Percentiles rank a stretch among this genome's conserved stretches.
phyloP scores from a whole-genome alignment of 176 grass and related monocot genomes.

The Musa itinerans region DNA sequence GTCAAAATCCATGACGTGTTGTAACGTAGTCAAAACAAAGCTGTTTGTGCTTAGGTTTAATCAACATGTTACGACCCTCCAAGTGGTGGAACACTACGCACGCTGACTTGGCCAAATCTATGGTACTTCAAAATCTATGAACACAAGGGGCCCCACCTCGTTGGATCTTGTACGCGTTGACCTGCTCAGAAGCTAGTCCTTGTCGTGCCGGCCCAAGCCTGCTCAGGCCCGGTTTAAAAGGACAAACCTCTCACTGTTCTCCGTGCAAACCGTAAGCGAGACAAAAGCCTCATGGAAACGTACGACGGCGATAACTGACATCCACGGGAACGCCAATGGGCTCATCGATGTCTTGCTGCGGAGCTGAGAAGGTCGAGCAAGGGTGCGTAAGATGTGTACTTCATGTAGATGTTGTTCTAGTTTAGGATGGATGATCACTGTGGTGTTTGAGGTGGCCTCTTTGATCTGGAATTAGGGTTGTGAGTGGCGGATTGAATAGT shows the following conservation, averaged over 20 bases:
- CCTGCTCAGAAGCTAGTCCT: too few relatives aligned
- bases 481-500: constrained; percentile 21
- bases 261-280: too few relatives aligned
- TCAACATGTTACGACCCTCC: neutral
- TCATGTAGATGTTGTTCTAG: neutral
- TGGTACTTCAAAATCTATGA: neutral
- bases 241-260: neutral
- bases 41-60: neutral
- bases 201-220: neutral
- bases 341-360: constrained; percentile 37
- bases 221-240: neutral
- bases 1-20: neutral
- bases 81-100: neutral
- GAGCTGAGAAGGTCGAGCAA: constrained; percentile 34
- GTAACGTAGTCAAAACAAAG: constrained; percentile 1
- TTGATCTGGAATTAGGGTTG: constrained; percentile 6
- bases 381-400: constrained; percentile 3
- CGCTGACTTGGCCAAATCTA: neutral
- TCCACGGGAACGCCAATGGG: constrained; percentile 4
- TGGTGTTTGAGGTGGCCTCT: neutral
- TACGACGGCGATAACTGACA: too few relatives aligned
- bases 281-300: too few relatives aligned
- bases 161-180: neutral
- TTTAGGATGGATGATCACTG: neutral
- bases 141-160: neutral